These are phyloP conservation scores for Helotiales sp. DNA, from an alignment of 2,329 filamentous ascomycete species.

Conservation along the genomic window DNA sequence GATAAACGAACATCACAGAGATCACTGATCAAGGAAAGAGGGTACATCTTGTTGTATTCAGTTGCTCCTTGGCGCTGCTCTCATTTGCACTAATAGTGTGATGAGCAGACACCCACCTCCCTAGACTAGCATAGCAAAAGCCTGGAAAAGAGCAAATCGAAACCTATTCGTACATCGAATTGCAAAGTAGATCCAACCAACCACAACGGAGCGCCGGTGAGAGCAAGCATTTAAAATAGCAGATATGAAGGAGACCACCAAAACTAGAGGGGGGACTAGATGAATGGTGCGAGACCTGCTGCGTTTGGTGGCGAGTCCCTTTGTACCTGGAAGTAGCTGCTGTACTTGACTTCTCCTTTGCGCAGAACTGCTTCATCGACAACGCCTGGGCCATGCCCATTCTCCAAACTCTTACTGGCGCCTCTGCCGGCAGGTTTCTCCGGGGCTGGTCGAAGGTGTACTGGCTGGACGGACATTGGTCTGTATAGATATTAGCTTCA, in stretches of 20 bases:
- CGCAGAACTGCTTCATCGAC: slow-evolving; percentile 43
- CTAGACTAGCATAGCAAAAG: too few species aligned
- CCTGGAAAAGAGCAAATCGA: not conserved
- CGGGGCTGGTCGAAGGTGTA: slow-evolving; percentile 35
- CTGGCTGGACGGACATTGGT: slow-evolving; percentile 43
- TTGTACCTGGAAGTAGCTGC: slow-evolving; percentile 42
- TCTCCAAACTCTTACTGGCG: slow-evolving; percentile 42
- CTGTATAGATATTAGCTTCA: slow-evolving; percentile 32
- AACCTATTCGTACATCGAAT: not conserved
- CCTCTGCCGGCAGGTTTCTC: slow-evolving; percentile 19
- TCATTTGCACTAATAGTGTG: not conserved
- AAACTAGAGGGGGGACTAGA: not conserved
- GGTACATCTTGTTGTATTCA: not conserved
- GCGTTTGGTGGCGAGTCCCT: slow-evolving; percentile 27
- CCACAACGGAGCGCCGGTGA: not conserved
- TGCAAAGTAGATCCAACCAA: not conserved
- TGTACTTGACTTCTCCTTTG: slow-evolving; percentile 44
- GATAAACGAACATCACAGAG: too few species aligned
- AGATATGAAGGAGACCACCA: not conserved
- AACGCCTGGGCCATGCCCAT: slow-evolving; percentile 42
- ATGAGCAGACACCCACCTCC: too few species aligned
- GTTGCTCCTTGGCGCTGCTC: not conserved
- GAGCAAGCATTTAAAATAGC: not conserved
- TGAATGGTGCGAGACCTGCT: slow-evolving; percentile 31
- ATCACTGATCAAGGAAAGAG: not conserved